A percentile compares a stretch with the other conserved stretches of the same genome.
Conservation (phyloP, 257 asterid genomes). For the Solanum appendiculatum region DNA sequence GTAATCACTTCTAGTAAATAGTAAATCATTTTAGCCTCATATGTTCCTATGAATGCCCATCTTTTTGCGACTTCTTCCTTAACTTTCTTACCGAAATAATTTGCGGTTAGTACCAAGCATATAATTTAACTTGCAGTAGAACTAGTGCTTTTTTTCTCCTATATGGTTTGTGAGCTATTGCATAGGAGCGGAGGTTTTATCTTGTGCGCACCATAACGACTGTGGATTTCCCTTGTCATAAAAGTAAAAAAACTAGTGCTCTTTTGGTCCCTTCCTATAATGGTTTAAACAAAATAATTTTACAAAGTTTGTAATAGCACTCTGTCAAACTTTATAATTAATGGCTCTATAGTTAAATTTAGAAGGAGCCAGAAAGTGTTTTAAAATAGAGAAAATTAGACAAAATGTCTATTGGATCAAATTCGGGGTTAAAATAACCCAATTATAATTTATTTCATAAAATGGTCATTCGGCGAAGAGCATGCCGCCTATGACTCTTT, state of each 20-base stretch:
- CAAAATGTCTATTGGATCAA: not conserved
- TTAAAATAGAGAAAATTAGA: not conserved
- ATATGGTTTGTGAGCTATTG: too few relatives aligned
- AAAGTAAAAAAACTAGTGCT: too few relatives aligned
- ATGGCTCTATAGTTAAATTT: not conserved
- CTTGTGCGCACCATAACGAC: too few relatives aligned
- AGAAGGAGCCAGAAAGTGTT: not conserved
- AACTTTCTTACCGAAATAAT: not conserved
- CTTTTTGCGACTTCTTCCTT: not conserved
- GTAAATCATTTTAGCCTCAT: not conserved
- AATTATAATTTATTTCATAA: not conserved
- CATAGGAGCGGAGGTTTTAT: too few relatives aligned
- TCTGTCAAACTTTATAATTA: not conserved
- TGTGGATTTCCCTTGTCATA: too few relatives aligned
- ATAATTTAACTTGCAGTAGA: not conserved
- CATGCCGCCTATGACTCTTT: not conserved
- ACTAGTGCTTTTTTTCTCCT: not conserved
- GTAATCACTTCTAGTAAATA: not conserved
- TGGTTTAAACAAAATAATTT: not conserved
- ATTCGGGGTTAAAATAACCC: not conserved
- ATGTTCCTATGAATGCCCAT: not conserved
- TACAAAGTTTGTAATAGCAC: not conserved
- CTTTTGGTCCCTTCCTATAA: not conserved
- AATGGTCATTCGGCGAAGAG: not conserved
- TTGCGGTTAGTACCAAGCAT: not conserved